A percentile compares a stretch with the other conserved stretches of the same genome.
phyloP scores from a whole-genome alignment of 106 monocot genomes.

The Dendrobium officinale region DNA sequence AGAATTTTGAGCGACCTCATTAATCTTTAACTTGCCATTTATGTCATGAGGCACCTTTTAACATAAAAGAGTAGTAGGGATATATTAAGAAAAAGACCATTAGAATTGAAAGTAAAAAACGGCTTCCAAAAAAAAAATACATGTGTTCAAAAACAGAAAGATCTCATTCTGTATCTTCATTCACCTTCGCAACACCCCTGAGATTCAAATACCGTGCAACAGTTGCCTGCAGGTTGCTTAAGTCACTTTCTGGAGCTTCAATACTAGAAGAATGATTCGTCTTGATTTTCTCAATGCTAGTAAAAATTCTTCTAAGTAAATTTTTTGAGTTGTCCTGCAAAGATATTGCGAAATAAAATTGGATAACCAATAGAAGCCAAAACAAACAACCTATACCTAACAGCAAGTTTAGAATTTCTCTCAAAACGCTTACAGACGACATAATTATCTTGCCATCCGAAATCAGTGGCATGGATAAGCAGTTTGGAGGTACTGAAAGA shows the following conservation, averaged over 20 bases:
- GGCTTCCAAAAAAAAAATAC: background rate
- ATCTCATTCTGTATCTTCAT: background rate
- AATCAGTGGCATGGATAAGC: constrained; percentile 65
- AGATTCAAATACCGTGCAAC: constrained; percentile 71
- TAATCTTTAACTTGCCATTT: constrained; percentile 25
- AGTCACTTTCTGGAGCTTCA: constrained; percentile 66
- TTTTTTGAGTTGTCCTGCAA: constrained; percentile 67
- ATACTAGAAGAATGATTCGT: constrained; percentile 70
- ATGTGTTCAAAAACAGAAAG: background rate
- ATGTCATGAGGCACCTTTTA: constrained; percentile 53
- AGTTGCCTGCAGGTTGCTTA: constrained; percentile 51
- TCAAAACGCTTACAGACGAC: constrained; percentile 51
- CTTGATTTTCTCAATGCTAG: constrained; percentile 75
- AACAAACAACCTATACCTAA: constrained; percentile 1
- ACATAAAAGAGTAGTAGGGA: constrained; percentile 3
- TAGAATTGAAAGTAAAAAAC: background rate
- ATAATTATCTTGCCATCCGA: constrained; percentile 77
- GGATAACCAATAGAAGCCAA: constrained; percentile 4
- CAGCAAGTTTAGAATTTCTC: background rate
- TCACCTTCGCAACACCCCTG: constrained; percentile 84
- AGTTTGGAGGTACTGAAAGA: constrained; percentile 93
- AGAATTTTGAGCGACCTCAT: constrained; percentile 30
- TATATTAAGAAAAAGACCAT: background rate
- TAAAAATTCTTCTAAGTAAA: constrained; percentile 69
- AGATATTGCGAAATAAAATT: constrained; percentile 3